Base-by-base conservation (phyloP, 176 grass and related monocot species). In the Themeda triandra region DNA sequence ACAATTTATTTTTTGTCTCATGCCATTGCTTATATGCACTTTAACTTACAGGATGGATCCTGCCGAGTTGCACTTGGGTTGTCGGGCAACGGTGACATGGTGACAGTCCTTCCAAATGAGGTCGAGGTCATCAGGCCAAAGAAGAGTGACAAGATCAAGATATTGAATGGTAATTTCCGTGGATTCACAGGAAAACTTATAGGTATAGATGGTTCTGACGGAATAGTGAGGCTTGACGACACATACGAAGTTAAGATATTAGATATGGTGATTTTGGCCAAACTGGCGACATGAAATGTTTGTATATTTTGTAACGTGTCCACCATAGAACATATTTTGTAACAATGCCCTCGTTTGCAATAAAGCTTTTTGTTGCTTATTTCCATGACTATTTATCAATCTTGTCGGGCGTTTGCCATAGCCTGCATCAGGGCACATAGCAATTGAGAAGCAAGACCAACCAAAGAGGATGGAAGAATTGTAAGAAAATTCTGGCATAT, bases 171-270 rank as follows among this genome's bases (percentile, higher is more conserved):
- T 3, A 69, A 68, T 56, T 85, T 93, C 78, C 93, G 93, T n/a
- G 96, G 96, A 67, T 85, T 66, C 37, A 80, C 71, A 9, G 96
- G 96, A 15, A 98, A 90, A 45, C 93, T 98, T 1, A 98, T 98
- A 76, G 96, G 96, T 14, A 90, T 98, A 66, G 96, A 98, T 27
- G 96, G 96, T 66, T 95, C 96, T 2, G 96, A 98, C 8, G 96
- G 96, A 63, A 96, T 98, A 56, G 96, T 98, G 42, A 98, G 94
- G 64, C 91, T 98, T 0, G 96, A 98, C 23, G 96, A 95, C 60
- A 95, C 96, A 46, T 94, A 90, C 23, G 96, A 95, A 51, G 96
- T 98, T 8, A 98, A 98, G 82, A 98, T 98, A 74, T 92, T 98
- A 82, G 96, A 98, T 77, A 90, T 98, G 89, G 88, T 88, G 78